Percentiles rank a stretch among this genome's conserved stretches.
These are phyloP conservation scores for Verticillium alfalfae DNA, from an alignment of 2,329 filamentous ascomycete species.

Conservation along the genomic window DNA sequence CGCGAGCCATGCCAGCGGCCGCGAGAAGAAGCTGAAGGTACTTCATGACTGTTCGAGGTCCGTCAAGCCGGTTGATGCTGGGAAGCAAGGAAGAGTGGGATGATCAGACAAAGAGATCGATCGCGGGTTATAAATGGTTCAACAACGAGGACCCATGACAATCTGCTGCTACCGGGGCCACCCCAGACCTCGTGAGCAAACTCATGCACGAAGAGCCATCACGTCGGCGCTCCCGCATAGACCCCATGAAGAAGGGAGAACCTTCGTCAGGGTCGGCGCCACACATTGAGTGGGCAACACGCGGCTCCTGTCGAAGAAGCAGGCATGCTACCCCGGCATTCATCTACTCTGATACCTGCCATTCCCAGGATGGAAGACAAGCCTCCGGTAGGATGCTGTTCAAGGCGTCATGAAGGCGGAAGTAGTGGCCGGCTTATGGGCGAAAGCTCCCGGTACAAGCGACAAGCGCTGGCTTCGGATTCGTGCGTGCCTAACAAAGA, in stretches of 20 bases:
- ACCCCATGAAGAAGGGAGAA: conserved; percentile 2
- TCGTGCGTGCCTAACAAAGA: neutral
- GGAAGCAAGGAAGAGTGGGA: neutral
- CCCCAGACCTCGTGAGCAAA: neutral
- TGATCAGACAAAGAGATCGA: neutral
- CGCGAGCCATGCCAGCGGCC: conserved; percentile 15
- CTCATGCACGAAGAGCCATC: neutral
- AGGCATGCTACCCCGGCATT: neutral
- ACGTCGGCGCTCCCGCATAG: conserved; percentile 16
- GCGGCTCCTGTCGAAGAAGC: neutral
- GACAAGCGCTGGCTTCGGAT: neutral
- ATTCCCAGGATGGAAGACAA: neutral
- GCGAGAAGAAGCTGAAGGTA: conserved; percentile 4
- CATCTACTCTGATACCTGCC: neutral
- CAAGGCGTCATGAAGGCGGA: neutral
- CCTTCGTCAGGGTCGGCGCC: neutral
- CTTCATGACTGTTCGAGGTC: conserved; percentile 5
- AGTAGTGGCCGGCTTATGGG: neutral
- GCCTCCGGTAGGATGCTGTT: neutral
- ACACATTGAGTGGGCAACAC: neutral
- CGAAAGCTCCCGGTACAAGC: neutral
- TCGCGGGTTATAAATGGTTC: neutral
- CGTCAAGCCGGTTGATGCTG: neutral
- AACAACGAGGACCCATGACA: neutral
- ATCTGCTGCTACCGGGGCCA: neutral